Conservation (phyloP, 1,284 basidiomycete species). For the Phaffia rhodozyma region DNA sequence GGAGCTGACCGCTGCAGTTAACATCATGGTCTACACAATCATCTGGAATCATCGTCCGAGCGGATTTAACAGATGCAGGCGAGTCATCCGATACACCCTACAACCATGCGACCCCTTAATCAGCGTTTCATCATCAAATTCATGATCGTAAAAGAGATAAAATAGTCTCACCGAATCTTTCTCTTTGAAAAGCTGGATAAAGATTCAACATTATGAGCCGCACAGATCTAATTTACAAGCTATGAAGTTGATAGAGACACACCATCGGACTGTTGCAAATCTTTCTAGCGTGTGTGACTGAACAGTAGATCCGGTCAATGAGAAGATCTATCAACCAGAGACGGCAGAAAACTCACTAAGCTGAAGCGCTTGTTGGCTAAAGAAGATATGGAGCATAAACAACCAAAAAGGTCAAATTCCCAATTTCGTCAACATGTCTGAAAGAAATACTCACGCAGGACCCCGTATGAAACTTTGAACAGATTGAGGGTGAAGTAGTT, state of each 20-base stretch:
- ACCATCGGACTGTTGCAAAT: slow-evolving; percentile 88
- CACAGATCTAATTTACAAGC: too few relatives aligned
- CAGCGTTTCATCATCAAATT: neutral
- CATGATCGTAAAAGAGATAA: neutral
- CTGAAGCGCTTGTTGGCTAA: neutral
- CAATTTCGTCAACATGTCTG: neutral
- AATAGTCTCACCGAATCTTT: too few relatives aligned
- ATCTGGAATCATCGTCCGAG: slow-evolving; percentile 54
- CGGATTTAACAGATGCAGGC: slow-evolving; percentile 43
- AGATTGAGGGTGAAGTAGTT: slow-evolving; percentile 57
- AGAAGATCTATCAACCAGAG: neutral
- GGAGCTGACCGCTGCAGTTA: slow-evolving; percentile 53
- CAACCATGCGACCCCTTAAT: too few relatives aligned
- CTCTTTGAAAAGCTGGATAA: too few relatives aligned
- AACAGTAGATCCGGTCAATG: neutral
- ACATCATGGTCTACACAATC: slow-evolving; percentile 54
- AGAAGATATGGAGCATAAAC: neutral
- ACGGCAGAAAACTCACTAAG: neutral
- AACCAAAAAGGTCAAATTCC: neutral
- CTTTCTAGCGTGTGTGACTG: slow-evolving; percentile 45
- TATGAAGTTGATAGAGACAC: neutral
- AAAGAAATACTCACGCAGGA: slow-evolving; percentile 41
- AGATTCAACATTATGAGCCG: too few relatives aligned
- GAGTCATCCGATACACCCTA: slow-evolving; percentile 18
- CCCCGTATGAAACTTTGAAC: slow-evolving; percentile 53